Base-by-base conservation (phyloP, 139 green algal species). In the Pleodorina starrii region DNA sequence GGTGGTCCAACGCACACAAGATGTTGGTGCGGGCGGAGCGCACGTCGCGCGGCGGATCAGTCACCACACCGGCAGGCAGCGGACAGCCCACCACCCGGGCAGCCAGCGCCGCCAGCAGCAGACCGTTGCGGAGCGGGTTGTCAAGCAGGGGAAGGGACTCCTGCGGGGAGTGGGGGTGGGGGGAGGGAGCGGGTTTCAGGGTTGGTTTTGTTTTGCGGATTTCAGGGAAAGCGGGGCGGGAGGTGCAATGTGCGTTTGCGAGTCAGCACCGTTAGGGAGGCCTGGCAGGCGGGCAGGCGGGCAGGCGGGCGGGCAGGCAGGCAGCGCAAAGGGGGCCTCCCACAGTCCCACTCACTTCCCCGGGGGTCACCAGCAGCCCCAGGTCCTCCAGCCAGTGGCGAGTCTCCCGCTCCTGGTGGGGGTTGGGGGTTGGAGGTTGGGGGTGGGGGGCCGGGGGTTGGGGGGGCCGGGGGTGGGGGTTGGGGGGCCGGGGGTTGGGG, bases 1-100 rank as follows among this genome's bases (percentile, higher is more conserved):
- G 68, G 66, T 92, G 90, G 69, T 88, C 85, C 51, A 92, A 77
- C 2, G 90, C 90, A 17, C 89, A 76, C 44, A 92, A 38, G 48
- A 90, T 86, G 84, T 92, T 92, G 78, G 76, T 81, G 16, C 90
- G 68, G 0, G 85, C 90, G 10, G 75, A 72, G 2, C 44, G 68
- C 78, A 89, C 27, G 69, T 90, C 75, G 1, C 32, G 50, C n/a
- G 90, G 90, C 57, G 69, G 76, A 9, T 48, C 32, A 0, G 66
- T 80, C 27, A 89, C 51, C 4, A 79, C 35, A 5, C 74, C 48
- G 7, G 42, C 1, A 9, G 44, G 42, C 29, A 85, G 35, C 48
- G 73, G 85, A 40, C 9, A 17, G 32, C 42, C 42, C 42, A 19
- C 43, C 23, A 83, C 46, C 4, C 42, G 17, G 50, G 40, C 42